Evolutionary conservation across 208 protist species (phyloP).

Genomic region (Kentomonas sorsogonicus): DNA sequence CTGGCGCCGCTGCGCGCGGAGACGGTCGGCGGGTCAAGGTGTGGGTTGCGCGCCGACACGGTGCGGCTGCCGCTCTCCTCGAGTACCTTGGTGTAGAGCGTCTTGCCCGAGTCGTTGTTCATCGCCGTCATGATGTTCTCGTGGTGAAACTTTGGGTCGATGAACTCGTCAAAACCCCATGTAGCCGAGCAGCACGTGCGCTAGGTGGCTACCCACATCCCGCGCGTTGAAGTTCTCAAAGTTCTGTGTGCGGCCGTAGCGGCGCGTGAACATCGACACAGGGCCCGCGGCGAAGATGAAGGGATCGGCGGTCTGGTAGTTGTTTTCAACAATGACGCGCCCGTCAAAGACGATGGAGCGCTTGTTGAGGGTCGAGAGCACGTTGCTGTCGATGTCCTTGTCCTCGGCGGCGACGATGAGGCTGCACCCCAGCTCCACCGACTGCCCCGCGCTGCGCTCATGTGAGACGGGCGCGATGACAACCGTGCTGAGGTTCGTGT

Average conservation of each 20-base stretch:
- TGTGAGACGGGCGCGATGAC: constrained; percentile 49
- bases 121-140: neutral
- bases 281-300: constrained; percentile 81
- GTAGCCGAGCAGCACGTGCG: constrained; percentile 63
- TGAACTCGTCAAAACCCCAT: constrained; percentile 84
- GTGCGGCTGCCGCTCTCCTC: constrained; percentile 50
- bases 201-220: constrained; percentile 78
- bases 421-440: constrained; percentile 78
- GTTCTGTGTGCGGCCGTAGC: constrained; percentile 74
- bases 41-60: constrained; percentile 6
- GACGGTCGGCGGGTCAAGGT: constrained; percentile 4
- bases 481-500: constrained; percentile 61
- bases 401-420: constrained; percentile 83
- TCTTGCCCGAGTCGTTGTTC: constrained; percentile 9
- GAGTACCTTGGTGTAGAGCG: constrained; percentile 29
- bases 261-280: constrained; percentile 91
- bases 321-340: constrained; percentile 85
- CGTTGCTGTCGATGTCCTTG: constrained; percentile 86
- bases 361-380: constrained; percentile 86
- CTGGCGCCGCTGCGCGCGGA: neutral
- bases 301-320: constrained; percentile 85
- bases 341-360: constrained; percentile 91
- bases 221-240: constrained; percentile 84
- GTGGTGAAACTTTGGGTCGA: constrained; percentile 15
- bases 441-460: constrained; percentile 39